Conservation (phyloP, 345 rosid genomes). For the Excoecaria cochinchinensis region DNA sequence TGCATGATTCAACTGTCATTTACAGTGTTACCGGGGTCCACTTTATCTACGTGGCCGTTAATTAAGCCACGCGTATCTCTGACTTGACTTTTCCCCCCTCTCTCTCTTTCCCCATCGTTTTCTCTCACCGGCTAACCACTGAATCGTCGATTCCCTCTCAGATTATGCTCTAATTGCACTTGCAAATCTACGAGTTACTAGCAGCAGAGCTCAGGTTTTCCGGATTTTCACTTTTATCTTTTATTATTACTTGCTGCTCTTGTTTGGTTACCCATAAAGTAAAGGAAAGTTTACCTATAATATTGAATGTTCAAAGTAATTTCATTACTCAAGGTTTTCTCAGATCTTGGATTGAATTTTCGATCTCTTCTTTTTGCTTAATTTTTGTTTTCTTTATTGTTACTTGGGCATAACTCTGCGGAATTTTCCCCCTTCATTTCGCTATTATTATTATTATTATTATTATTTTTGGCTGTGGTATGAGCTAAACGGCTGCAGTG, state of each 20-base stretch:
- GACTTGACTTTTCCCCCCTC: constrained; percentile 10
- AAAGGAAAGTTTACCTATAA: not conserved
- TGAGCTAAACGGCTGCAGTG: too few relatives aligned
- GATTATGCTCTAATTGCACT: not conserved
- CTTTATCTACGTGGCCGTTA: constrained; percentile 14
- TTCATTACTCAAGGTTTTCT: not conserved
- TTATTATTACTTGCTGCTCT: not conserved
- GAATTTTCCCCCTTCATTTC: too few relatives aligned
- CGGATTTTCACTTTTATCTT: not conserved
- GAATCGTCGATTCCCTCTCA: not conserved
- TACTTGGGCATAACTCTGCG: too few relatives aligned
- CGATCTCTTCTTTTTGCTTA: not conserved
- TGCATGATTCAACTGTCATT: too few relatives aligned
- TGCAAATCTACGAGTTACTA: not conserved
- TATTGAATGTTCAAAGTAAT: not conserved
- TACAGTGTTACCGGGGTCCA: not conserved
- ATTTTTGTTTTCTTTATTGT: too few relatives aligned
- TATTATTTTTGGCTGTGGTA: too few relatives aligned
- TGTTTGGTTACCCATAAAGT: constrained; percentile 16
- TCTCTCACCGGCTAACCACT: not conserved
- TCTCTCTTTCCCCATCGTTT: not conserved
- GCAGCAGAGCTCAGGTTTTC: constrained; percentile 24
- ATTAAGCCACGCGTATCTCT: constrained; percentile 15
- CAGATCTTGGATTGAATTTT: not conserved
- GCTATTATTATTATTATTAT: too few relatives aligned